A percentile compares a stretch with the other conserved stretches of the same genome.
Evolutionary conservation across 805 yeast genomes (phyloP).

Genomic region (Hanseniaspora valbyensis): DNA sequence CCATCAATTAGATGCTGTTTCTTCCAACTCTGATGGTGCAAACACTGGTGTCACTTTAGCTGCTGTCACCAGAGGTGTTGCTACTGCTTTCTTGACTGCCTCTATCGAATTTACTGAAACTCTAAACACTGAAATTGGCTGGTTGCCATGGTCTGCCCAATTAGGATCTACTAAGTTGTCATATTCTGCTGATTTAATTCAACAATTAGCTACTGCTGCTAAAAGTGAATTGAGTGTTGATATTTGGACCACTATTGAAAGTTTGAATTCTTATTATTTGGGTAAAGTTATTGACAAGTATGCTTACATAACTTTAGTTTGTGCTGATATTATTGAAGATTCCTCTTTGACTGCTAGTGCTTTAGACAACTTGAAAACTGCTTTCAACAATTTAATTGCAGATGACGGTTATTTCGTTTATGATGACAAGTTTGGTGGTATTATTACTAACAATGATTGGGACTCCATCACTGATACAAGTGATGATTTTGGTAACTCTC

Average conservation of each 20-base stretch:
- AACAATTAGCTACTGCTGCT: conserved; percentile 36
- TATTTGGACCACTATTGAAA: conserved; percentile 33
- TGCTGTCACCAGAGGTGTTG: conserved; percentile 43
- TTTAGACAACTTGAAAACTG: conserved; percentile 32
- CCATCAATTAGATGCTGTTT: conserved; percentile 38
- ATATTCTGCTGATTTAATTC: conserved; percentile 37
- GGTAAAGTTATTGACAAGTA: conserved; percentile 49
- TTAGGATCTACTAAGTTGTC: conserved; percentile 26
- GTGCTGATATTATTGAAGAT: conserved; percentile 39
- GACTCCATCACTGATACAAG: conserved; percentile 34
- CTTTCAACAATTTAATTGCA: conserved; percentile 28
- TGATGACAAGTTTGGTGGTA: conserved; percentile 46
- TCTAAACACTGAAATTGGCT: conserved; percentile 33
- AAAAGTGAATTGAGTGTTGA: conserved; percentile 39
- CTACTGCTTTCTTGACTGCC: conserved; percentile 37
- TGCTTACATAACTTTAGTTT: conserved; percentile 44
- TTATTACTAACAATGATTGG: conserved; percentile 37
- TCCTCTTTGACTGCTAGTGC: conserved; percentile 31
- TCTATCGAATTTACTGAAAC: conserved; percentile 32
- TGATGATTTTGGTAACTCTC: conserved; percentile 59
- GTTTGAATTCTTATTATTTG: conserved; percentile 38
- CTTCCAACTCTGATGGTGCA: conserved; percentile 23
- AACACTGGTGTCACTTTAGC: conserved; percentile 35
- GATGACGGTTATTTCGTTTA: conserved; percentile 36
- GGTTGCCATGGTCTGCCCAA: conserved; percentile 36